These are phyloP conservation scores for Lentinula novae-zelandiae DNA, from an alignment of 1,284 basidiomycete species.

Conservation along the genomic window DNA sequence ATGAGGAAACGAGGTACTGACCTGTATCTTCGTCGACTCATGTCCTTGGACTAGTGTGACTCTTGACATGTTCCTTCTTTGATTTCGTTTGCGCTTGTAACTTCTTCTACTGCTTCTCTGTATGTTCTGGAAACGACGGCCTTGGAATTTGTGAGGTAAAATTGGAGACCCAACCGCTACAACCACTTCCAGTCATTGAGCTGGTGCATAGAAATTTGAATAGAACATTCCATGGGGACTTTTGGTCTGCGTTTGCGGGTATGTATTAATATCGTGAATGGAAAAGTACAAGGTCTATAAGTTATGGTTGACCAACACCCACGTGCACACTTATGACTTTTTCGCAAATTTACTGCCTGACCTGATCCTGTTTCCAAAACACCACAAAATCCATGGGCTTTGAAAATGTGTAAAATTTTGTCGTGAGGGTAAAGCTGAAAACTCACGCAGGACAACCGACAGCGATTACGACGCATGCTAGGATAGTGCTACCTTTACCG, in stretches of 20 bases:
- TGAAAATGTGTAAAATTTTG: neutral
- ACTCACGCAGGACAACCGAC: constrained; percentile 65
- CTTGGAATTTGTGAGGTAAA: too few species aligned
- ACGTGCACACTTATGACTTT: neutral
- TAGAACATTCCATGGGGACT: too few species aligned
- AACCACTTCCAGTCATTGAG: too few species aligned
- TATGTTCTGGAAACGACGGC: neutral
- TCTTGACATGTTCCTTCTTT: neutral
- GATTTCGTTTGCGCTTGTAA: too few species aligned
- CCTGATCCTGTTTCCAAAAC: constrained; percentile 13
- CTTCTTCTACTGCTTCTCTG: too few species aligned
- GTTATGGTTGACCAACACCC: neutral
- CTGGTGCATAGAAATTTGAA: too few species aligned
- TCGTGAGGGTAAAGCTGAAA: neutral
- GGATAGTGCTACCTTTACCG: constrained; percentile 61
- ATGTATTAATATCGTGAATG: too few species aligned
- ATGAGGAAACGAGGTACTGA: neutral
- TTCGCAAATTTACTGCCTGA: constrained; percentile 13
- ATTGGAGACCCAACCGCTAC: too few species aligned
- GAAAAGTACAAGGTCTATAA: neutral
- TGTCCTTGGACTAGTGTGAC: neutral
- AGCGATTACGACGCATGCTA: constrained; percentile 50
- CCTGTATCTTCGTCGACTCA: neutral
- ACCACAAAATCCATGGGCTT: constrained; percentile 16
- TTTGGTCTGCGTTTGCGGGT: too few species aligned